These are phyloP conservation scores for Rhodocollybia butyracea DNA, from an alignment of 768 basidiomycete genomes.

Conservation along the genomic window DNA sequence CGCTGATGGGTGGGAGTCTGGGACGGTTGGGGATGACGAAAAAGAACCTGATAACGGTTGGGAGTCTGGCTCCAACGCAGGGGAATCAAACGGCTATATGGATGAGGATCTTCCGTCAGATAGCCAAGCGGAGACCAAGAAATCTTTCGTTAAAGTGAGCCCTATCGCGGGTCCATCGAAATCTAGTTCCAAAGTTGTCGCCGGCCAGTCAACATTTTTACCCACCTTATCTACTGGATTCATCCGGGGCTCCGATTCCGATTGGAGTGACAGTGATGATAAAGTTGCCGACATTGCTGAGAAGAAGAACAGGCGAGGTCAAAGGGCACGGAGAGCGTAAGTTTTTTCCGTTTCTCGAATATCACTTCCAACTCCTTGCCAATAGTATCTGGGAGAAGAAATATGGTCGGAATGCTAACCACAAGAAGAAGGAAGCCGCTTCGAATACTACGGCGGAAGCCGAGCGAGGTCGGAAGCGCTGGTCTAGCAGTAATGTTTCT, in stretches of 20 bases:
- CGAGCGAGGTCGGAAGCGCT: constrained; percentile 8
- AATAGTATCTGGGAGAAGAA: constrained; percentile 97
- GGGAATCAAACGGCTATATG: constrained; percentile 14
- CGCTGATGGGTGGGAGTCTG: constrained; percentile 36
- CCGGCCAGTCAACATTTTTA: constrained; percentile 63
- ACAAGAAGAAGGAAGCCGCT: constrained; percentile 65
- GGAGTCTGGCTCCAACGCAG: constrained; percentile 50
- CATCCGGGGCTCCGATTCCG: constrained; percentile 75
- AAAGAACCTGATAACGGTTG: constrained; percentile 35
- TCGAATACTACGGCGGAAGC: constrained; percentile 1
- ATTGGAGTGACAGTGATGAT: constrained; percentile 65
- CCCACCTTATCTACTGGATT: constrained; percentile 89
- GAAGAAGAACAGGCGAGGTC: constrained; percentile 89
- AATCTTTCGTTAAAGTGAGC: constrained; percentile 16
- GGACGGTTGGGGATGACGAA: constrained; percentile 27
- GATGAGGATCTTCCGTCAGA: constrained; percentile 19
- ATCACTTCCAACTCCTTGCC: constrained; percentile 3
- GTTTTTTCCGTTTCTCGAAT: constrained; percentile 29
- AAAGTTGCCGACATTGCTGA: constrained; percentile 45
- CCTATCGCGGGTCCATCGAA: constrained; percentile 17
- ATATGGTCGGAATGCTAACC: constrained; percentile 87
- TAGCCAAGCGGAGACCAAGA: constrained; percentile 29
- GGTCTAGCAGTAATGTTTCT: neutral
- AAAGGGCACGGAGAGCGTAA: constrained; percentile 91
- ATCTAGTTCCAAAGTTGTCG: constrained; percentile 17